phyloP scores from a whole-genome alignment of 768 basidiomycete species.

The Paxillus involutus region DNA sequence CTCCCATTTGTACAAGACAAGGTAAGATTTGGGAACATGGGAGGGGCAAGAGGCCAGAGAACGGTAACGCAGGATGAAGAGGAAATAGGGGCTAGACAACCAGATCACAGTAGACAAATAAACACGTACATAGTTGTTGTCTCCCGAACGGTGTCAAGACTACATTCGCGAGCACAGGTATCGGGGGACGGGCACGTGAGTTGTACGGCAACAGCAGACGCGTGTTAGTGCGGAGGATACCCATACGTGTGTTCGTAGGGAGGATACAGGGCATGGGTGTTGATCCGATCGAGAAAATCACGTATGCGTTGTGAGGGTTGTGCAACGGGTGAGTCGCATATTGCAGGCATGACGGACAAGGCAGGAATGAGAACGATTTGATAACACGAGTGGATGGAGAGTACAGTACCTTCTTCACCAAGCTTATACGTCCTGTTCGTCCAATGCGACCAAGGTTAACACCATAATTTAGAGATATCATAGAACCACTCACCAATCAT shows the following conservation, averaged over 20 bases:
- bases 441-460: background rate
- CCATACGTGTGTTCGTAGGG: too few relatives aligned
- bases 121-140: conserved; percentile 71
- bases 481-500: conserved; percentile 61
- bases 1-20: background rate
- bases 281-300: too few relatives aligned
- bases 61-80: background rate
- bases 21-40: too few relatives aligned
- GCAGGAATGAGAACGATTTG: background rate
- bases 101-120: background rate
- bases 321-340: background rate
- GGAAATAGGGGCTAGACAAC: background rate
- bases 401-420: conserved; percentile 70
- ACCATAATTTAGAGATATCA: background rate
- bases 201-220: background rate
- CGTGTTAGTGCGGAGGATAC: too few relatives aligned
- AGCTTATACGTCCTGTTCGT: conserved; percentile 79
- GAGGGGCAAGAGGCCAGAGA: background rate
- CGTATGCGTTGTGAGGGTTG: background rate
- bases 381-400: background rate
- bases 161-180: too few relatives aligned
- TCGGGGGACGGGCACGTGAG: too few relatives aligned
- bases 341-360: background rate
- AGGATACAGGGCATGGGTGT: too few relatives aligned
- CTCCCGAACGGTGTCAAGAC: conserved; percentile 90